Evolutionary conservation across 306 rosid genomes (phyloP).

Genomic region (Sicyos baderoa): DNA sequence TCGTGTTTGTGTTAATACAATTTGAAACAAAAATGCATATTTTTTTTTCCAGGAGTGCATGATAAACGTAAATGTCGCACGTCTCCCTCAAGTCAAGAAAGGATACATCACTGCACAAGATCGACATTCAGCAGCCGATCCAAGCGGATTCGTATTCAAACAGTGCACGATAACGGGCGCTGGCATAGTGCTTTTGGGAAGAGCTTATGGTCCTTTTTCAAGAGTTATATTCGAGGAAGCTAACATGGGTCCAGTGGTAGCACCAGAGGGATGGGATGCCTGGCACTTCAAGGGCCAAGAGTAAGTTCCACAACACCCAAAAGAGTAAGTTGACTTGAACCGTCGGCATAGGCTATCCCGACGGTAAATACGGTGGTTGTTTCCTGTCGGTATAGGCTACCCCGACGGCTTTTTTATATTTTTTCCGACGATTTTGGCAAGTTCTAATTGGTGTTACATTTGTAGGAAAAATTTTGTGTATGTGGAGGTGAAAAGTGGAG

Average conservation of each 20-base stretch:
- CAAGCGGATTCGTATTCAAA: conserved; percentile 37
- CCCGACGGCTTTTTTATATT: too few relatives aligned
- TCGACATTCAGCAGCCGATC: neutral
- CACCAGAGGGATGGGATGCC: conserved; percentile 36
- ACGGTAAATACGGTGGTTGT: too few relatives aligned
- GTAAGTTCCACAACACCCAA: conserved; percentile 22
- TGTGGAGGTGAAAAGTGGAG: conserved; percentile 26
- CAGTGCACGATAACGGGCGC: conserved; percentile 22
- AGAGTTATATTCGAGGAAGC: conserved; percentile 35
- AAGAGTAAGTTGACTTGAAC: neutral
- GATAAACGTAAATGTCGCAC: conserved; percentile 20
- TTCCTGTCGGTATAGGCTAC: too few relatives aligned
- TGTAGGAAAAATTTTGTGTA: conserved; percentile 17
- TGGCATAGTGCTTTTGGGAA: conserved; percentile 23
- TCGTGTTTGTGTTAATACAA: neutral
- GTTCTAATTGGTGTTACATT: neutral
- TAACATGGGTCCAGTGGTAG: conserved; percentile 3
- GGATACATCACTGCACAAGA: conserved; percentile 41
- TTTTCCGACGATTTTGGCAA: neutral
- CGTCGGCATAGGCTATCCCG: too few relatives aligned
- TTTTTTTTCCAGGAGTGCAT: conserved; percentile 22
- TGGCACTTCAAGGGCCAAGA: conserved; percentile 10
- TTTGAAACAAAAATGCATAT: neutral
- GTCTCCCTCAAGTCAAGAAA: neutral
- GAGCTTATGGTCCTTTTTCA: conserved; percentile 37